Evolutionary conservation across 306 rosid genomes (phyloP), one percentile per base, ranked within the genome.

Genomic region (Lagenaria siceraria): DNA sequence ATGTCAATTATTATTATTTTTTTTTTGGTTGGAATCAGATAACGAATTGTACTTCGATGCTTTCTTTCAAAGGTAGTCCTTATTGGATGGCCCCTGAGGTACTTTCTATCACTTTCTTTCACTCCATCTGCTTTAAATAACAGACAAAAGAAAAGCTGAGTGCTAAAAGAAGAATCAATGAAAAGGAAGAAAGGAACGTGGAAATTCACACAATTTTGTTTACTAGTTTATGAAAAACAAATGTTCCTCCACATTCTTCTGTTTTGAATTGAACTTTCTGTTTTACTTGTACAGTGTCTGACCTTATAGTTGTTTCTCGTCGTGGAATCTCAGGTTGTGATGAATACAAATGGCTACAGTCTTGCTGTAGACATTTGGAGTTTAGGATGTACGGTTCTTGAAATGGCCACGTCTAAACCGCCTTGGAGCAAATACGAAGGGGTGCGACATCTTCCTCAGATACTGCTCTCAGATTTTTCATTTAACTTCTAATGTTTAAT

Each of bases 81-180:
- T 88, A 96, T 81, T 96, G 99, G 98, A 96, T 96, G 99, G 99
- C 99, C 22, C 99, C 99, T n/a, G 99, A 95, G 98, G 98, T 95
- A 83, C 75, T 70, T 17, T 76, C 15, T 58, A 12, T 48, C 40
- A 49, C 69, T 33, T 7, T 7, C 55, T 70, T 59, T 24, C 54
- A 31, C 60, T 77, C 54, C 52, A 68, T 38, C 55, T 62, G 35
- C 65, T 21, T 52, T 76, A 72, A 42, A 29, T 27, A 36, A 58
- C 51, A 55, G 70, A 65, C 73, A 13, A 25, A 52, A 52, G 54
- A 42, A 75, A 74, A 19, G 62, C 25, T 19, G 55, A 74, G 25
- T 40, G 7, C 25, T 52, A 54, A 33, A 33, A n/a, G 36, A 36
- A 54, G 33, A 36, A 75, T n/a, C 7, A 75, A 33, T 21, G 78